These are phyloP conservation scores for Aureobasidium sp. DNA, from an alignment of 2,329 filamentous ascomycete species.

Conservation along the genomic window DNA sequence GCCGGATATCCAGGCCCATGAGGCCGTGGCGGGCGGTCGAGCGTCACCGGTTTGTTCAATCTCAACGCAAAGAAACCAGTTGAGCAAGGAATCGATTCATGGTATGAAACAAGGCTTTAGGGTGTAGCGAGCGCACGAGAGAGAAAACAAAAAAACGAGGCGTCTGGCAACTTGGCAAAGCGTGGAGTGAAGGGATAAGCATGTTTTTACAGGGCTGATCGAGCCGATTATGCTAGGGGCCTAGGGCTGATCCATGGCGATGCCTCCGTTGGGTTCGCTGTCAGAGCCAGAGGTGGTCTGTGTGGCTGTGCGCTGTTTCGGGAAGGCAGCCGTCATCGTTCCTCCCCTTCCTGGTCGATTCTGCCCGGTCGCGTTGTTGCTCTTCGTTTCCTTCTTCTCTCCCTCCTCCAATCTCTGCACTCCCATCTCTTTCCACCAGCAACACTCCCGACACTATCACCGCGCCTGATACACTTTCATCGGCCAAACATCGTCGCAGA, in stretches of 20 bases:
- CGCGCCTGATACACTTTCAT: neutral
- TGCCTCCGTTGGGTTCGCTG: neutral
- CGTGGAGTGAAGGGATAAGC: neutral
- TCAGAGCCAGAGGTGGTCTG: neutral
- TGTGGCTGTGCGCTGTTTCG: neutral
- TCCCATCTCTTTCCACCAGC: neutral
- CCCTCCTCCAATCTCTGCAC: neutral
- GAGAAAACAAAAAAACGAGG: neutral
- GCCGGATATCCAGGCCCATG: neutral
- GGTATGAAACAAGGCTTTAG: neutral
- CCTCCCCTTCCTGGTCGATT: neutral
- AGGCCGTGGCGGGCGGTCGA: neutral
- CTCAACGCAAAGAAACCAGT: neutral
- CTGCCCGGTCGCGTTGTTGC: neutral
- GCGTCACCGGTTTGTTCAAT: neutral
- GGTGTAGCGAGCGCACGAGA: neutral
- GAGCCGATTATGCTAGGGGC: neutral
- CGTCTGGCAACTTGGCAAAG: conserved; percentile 1
- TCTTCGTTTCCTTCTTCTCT: conserved; percentile 1
- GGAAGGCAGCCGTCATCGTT: conserved; percentile 2
- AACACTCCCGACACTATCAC: neutral
- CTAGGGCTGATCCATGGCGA: neutral
- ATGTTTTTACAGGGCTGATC: conserved; percentile 1
- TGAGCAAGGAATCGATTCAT: neutral
- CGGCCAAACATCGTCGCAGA: neutral